Evolutionary conservation across 306 rosid genomes (phyloP).

Genomic region (Trifolium dubium): DNA sequence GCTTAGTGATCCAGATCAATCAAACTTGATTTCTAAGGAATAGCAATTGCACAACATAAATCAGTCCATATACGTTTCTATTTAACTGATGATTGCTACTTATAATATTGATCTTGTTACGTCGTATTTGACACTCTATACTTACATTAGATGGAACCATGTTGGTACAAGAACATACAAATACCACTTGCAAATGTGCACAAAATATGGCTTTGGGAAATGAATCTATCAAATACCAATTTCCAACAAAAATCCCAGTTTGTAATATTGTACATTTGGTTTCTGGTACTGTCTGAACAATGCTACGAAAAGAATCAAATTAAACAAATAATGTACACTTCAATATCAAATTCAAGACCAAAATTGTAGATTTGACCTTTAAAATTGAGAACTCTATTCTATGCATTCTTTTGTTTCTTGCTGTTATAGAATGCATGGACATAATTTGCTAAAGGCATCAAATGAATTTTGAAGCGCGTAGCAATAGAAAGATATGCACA

Average conservation of each 20-base stretch:
- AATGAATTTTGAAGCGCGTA: constrained; percentile 59
- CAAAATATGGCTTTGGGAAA: not conserved
- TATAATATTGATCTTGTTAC: not conserved
- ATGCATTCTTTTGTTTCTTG: constrained; percentile 50
- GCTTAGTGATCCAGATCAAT: too few relatives aligned
- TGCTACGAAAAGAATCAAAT: constrained; percentile 3
- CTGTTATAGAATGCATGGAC: constrained; percentile 51
- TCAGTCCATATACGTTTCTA: not conserved
- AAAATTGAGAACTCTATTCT: constrained; percentile 35
- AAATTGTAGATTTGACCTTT: constrained; percentile 31
- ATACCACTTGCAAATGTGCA: not conserved
- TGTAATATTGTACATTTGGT: constrained; percentile 4
- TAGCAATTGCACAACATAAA: too few relatives aligned
- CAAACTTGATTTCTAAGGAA: too few relatives aligned
- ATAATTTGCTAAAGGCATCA: constrained; percentile 55
- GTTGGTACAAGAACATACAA: not conserved
- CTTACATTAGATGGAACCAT: not conserved
- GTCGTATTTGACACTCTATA: not conserved
- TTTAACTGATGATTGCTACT: not conserved
- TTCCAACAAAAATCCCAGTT: constrained; percentile 20
- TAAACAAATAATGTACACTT: constrained; percentile 34
- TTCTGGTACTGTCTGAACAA: constrained; percentile 7
- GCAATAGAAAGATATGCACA: constrained; percentile 81
- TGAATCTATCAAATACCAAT: constrained; percentile 15
- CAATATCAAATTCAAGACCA: constrained; percentile 39